Percentiles rank a stretch among this genome's conserved stretches.
Evolutionary conservation across 352 stramenopile species (phyloP).

Genomic region (Phytophthora palmivora): DNA sequence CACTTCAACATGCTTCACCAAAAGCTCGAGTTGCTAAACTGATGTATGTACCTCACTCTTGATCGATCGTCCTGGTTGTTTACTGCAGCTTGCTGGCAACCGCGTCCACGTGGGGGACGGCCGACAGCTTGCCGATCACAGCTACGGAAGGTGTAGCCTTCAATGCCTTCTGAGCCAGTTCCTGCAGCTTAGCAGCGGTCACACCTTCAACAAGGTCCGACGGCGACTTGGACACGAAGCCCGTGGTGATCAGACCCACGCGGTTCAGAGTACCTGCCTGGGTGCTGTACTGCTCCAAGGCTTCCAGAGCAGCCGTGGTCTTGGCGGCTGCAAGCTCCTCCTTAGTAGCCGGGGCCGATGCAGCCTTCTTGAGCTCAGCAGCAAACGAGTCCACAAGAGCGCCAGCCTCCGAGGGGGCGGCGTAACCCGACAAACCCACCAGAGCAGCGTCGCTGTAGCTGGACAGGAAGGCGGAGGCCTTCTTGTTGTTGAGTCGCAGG

Average conservation of each 20-base stretch:
- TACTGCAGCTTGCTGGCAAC: slow-evolving; percentile 85
- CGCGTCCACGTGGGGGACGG: slow-evolving; percentile 76
- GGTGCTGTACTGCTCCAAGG: slow-evolving; percentile 44
- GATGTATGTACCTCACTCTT: slow-evolving; percentile 48
- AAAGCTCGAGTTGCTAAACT: slow-evolving; percentile 34
- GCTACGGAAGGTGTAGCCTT: slow-evolving; percentile 78
- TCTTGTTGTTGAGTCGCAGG: slow-evolving; percentile 69
- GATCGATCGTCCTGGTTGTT: slow-evolving; percentile 35
- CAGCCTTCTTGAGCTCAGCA: slow-evolving; percentile 79
- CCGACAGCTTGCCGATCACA: slow-evolving; percentile 74
- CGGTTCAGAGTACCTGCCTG: slow-evolving; percentile 51
- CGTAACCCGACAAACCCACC: slow-evolving; percentile 68
- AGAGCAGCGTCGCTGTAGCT: slow-evolving; percentile 72
- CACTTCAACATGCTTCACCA: slow-evolving; percentile 36
- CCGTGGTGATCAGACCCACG: slow-evolving; percentile 46
- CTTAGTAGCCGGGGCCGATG: slow-evolving; percentile 58
- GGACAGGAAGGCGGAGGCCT: slow-evolving; percentile 62
- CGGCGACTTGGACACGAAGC: slow-evolving; percentile 49
- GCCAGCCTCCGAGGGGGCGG: slow-evolving; percentile 57
- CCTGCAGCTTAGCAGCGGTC: slow-evolving; percentile 72
- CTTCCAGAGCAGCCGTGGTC: slow-evolving; percentile 59
- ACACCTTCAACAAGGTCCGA: slow-evolving; percentile 53
- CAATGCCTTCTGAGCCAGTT: slow-evolving; percentile 80
- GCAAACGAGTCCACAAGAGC: slow-evolving; percentile 75
- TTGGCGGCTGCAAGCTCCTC: slow-evolving; percentile 83